Conservation (phyloP, 345 rosid genomes). For the Eutrema yunnanense region DNA sequence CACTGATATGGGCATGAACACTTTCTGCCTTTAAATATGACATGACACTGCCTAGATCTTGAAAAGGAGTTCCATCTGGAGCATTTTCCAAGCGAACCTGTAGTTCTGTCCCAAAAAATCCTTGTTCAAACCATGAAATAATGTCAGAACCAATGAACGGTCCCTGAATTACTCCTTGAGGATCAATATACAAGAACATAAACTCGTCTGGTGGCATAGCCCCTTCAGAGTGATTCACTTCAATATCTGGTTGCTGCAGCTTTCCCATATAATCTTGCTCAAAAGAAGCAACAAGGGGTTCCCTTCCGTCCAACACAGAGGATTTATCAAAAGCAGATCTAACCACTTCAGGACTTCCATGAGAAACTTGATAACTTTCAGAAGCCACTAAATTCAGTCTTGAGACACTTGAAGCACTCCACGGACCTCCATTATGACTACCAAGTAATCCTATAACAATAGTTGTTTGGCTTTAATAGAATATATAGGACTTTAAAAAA, state of each 20-base stretch:
- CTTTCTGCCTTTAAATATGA: constrained; percentile 45
- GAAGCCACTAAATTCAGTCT: constrained; percentile 1
- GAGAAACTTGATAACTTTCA: constrained; percentile 15
- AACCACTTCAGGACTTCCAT: constrained; percentile 21
- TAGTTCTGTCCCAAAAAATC: constrained; percentile 82
- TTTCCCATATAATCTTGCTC: constrained; percentile 25
- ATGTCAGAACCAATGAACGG: constrained; percentile 78
- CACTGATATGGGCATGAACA: constrained; percentile 12
- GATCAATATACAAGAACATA: constrained; percentile 74
- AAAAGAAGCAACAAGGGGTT: constrained; percentile 25
- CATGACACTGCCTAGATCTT: constrained; percentile 58
- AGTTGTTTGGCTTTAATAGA: background rate
- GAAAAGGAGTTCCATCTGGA: constrained; percentile 67
- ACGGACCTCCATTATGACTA: background rate
- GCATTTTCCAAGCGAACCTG: constrained; percentile 72
- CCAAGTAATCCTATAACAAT: constrained; percentile 14
- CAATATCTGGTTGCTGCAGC: constrained; percentile 21
- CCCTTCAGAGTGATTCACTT: constrained; percentile 20
- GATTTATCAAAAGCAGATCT: constrained; percentile 16
- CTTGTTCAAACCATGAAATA: constrained; percentile 84
- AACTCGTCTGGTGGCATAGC: constrained; percentile 48
- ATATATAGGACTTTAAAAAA: background rate
- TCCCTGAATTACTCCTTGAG: constrained; percentile 80
- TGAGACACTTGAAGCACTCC: constrained; percentile 10
- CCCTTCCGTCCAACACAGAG: constrained; percentile 12